Base-by-base conservation (phyloP, 768 basidiomycete species). In the Cystobasidium onofrii region DNA sequence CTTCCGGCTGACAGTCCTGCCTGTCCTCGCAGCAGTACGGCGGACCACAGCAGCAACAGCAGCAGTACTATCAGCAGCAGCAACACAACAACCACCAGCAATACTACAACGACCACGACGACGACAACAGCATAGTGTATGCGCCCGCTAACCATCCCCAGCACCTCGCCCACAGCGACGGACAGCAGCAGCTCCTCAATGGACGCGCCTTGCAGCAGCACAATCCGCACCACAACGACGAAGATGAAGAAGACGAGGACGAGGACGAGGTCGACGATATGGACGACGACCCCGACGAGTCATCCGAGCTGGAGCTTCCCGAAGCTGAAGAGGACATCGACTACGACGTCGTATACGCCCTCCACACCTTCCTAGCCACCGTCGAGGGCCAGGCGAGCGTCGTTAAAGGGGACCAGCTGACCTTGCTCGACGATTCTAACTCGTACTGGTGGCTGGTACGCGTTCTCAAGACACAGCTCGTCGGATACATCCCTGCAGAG, bases 391-490 rank as follows among this genome's bases (percentile, higher is more conserved):
- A 99, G 83, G 96, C 96, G 1, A 96, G 91, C 77, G 96, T 99
- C 76, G 91, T 96, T 81, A 98, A 97, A 82, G 96, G 96, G 29
- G 95, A 99, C 84, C 91, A 90, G 75, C 85, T 99, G 57, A 89
- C 92, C 80, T 84, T 99, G 54, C 92, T 98, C 86, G 96, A 99
- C 83, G 96, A 99, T 81, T 92, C 89, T 73, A 98, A 99, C 82
- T 92, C 91, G 82, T 99, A 99, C 83, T 98, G 96, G 96, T 98
- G 96, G 96, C 90, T 98, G 63, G 95, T 99, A 9, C 87, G 93
- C 60, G 96, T 99, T 10, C 88, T 99, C 76, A 98, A 97, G 83
- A 97, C 95, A 9, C 93, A 97, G 81, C 93, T 96, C 79, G 92
- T 99, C 18, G 96, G 96, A 0, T 99, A 99, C 81, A 98, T 99